Percentiles rank a stretch among this genome's conserved stretches.
Conservation (phyloP, 352 stramenopile genomes). For the Blastocystis sp. region DNA sequence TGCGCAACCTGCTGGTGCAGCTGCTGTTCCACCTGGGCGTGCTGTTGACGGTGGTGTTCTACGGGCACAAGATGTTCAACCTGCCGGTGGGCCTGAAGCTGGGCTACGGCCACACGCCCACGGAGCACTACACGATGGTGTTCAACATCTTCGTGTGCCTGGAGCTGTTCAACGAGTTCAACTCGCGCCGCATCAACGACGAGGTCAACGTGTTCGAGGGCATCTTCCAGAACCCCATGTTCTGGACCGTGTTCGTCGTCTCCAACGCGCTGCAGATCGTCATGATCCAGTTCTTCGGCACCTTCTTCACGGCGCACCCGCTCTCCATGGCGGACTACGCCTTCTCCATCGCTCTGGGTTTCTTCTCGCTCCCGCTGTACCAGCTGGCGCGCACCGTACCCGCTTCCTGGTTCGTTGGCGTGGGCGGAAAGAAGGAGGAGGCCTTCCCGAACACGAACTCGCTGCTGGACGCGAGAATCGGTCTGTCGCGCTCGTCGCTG, state of each 20-base stretch:
- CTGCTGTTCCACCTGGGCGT: slow-evolving; percentile 82
- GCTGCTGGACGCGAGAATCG: neutral
- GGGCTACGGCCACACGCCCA: slow-evolving; percentile 73
- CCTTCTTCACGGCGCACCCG: slow-evolving; percentile 75
- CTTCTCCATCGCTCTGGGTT: slow-evolving; percentile 75
- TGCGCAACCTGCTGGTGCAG: slow-evolving; percentile 87
- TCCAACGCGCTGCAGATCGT: slow-evolving; percentile 86
- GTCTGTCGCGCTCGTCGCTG: slow-evolving; percentile 7
- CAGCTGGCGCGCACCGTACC: slow-evolving; percentile 78
- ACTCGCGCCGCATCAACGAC: slow-evolving; percentile 83
- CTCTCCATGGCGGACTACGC: slow-evolving; percentile 76
- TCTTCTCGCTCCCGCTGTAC: slow-evolving; percentile 75
- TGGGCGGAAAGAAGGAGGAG: slow-evolving; percentile 44
- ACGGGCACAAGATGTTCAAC: slow-evolving; percentile 53
- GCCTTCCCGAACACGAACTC: slow-evolving; percentile 4
- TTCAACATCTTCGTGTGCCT: slow-evolving; percentile 94
- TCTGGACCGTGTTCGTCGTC: slow-evolving; percentile 83
- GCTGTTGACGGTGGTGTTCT: slow-evolving; percentile 71
- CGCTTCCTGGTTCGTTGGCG: slow-evolving; percentile 69
- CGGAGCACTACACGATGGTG: slow-evolving; percentile 87
- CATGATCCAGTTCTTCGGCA: slow-evolving; percentile 86
- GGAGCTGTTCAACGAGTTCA: slow-evolving; percentile 88
- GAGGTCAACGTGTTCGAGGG: slow-evolving; percentile 89
- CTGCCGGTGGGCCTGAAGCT: neutral
- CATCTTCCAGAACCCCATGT: slow-evolving; percentile 85